Conservation (phyloP, 148 eudicot species). For the Rhododendron simsii region DNA sequence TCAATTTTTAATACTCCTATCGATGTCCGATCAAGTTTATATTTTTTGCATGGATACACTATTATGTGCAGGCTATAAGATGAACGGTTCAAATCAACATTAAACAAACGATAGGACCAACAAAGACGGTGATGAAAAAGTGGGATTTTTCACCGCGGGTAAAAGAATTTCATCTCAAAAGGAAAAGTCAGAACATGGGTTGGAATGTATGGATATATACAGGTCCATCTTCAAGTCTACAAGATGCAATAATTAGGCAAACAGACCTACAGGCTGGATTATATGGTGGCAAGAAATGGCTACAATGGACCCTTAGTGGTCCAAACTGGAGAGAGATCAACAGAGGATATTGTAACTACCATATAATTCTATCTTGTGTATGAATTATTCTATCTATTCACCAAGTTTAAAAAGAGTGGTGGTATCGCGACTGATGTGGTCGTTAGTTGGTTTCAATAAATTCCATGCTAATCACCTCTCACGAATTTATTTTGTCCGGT, state of each 20-base stretch:
- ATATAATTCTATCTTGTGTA: not conserved
- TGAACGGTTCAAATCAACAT: too few species aligned
- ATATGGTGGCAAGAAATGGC: not conserved
- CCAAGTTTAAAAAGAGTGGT: not conserved
- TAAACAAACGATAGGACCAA: too few species aligned
- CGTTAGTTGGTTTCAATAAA: not conserved
- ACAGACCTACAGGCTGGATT: not conserved
- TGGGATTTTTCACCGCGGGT: too few species aligned
- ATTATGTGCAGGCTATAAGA: too few species aligned
- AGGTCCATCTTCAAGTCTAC: not conserved
- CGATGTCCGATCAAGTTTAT: too few species aligned
- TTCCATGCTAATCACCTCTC: not conserved
- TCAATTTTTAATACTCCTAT: too few species aligned
- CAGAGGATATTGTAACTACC: not conserved
- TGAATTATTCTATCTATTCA: not conserved
- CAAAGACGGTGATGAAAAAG: too few species aligned
- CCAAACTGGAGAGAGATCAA: not conserved
- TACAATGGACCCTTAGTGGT: not conserved
- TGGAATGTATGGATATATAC: not conserved
- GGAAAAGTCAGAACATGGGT: not conserved
- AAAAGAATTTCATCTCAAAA: too few species aligned
- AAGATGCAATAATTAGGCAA: not conserved
- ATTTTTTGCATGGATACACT: too few species aligned
- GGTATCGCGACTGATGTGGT: not conserved
- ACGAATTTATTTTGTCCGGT: not conserved